Base-by-base conservation (phyloP, 2,329 filamentous ascomycete genomes). In the Macrophomina phaseolina region DNA sequence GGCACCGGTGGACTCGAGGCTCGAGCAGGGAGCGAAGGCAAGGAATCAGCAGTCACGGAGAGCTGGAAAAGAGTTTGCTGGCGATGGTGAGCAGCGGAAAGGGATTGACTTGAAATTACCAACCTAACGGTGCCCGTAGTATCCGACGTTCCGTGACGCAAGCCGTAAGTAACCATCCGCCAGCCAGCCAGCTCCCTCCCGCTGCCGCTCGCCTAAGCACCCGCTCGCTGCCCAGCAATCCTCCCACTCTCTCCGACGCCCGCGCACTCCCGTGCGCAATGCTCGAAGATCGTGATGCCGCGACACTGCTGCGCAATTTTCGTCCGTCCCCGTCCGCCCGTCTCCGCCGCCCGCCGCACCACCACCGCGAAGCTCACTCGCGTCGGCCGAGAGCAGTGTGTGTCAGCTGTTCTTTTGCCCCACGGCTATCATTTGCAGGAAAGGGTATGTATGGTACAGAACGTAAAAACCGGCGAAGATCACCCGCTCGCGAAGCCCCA, bases 101-200 rank as follows among this genome's bases (percentile, higher is more conserved):
- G 56, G 56, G 56, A 61, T 46, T 58, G 56, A 38, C 53, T 32
- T 60, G 55, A 61, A 61, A 61, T 61, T 61, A 46, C 40, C 56
- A 61, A 40, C 28, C 40, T 46, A 30, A 46, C 56, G 56, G 56
- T 61, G 23, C 55, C 40, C 56, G 56, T 46, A 18, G 40, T n/a
- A 46, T 46, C 56, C 56, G 56, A 34, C 23, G 28, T 48, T 61
- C 56, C 56, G 56, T 61, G 30, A 61, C 56, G 40, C 56, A 61
- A 46, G 40, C 40, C 30, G 56, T 34, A 48, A 18, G 5, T 42
- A 30, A 51, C 23, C 23, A 23, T 23, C 23, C 2, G 23, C 23
- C 14, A 30, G 11, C 55, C 30, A 34, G 34, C 28, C 28, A 30
- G 14, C 55, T 28, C 51, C 30, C 30, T 28, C 18, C 53, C 32